These are phyloP conservation scores for Zostera marina DNA, from an alignment of 116 monocot genomes.

Conservation along the genomic window DNA sequence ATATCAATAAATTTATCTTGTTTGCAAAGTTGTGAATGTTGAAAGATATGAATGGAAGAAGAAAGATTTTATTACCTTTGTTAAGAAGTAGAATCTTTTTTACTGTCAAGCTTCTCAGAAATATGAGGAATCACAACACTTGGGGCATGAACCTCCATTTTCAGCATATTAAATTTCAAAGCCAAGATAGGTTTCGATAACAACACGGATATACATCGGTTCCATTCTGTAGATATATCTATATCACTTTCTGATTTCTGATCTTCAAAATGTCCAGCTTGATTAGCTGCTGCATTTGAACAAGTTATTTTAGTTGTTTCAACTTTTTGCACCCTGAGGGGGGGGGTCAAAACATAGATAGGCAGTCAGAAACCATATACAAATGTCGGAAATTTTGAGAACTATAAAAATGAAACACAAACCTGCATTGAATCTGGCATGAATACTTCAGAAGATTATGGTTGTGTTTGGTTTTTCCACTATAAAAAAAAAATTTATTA, in stretches of 20 bases:
- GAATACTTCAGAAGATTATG: conserved; percentile 74
- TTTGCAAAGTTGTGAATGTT: too few species aligned
- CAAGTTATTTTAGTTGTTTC: conserved; percentile 36
- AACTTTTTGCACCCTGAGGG: conserved; percentile 45
- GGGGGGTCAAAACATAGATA: background rate
- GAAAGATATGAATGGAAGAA: too few species aligned
- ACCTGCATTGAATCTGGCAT: conserved; percentile 86
- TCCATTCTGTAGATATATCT: conserved; percentile 2
- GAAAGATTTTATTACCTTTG: background rate
- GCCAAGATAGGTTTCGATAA: conserved; percentile 60
- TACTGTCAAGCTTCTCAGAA: too few species aligned
- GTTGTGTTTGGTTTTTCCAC: conserved; percentile 61
- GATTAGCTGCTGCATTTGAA: background rate
- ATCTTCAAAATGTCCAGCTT: conserved; percentile 3
- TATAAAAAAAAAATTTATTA: conserved; percentile 16
- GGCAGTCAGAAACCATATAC: background rate
- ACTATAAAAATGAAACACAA: background rate
- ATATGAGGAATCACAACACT: conserved; percentile 2
- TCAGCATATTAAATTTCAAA: conserved; percentile 33
- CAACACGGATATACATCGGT: conserved; percentile 41
- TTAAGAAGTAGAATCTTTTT: background rate
- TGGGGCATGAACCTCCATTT: conserved; percentile 50
- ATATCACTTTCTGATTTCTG: background rate
- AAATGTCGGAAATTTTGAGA: background rate
- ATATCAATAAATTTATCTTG: background rate